Evolutionary conservation across 306 rosid genomes (phyloP), one percentile per base, ranked within the genome.

Genomic region (Citrullus mucosospermus): DNA sequence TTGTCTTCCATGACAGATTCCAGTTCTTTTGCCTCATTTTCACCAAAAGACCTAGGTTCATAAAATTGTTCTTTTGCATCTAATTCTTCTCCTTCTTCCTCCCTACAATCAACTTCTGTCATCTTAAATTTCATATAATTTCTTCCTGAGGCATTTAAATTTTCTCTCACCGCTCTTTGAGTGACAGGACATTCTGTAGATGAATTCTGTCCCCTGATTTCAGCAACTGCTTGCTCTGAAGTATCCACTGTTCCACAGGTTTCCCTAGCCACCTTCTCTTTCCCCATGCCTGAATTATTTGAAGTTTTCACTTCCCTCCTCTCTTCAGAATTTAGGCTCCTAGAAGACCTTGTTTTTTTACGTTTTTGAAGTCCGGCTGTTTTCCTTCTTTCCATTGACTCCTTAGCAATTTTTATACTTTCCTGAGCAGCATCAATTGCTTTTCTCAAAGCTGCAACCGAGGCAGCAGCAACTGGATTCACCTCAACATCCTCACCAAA

Each of bases 341-440:
- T 70, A 82, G 75, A 79, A 80, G 85, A 82, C 58, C 87, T 85
- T 66, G 30, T 28, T 75, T 88, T 92, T 78, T 79, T 82, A 51
- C 71, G 82, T 83, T 84, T 82, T 85, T 90, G 88, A 61, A 80
- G 80, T 53, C 96, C 85, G 63, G 76, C 86, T 68, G 78, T 88
- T 84, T 90, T 94, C 90, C 85, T 92, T 89, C 90, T 88, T 83
- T 87, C 90, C 95, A 87, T 89, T 2, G 82, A 83, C 77, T 89
- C 96, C 85, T 86, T 88, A 25, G 95, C 98, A 79, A 89, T 69
- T 79, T 84, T 86, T 51, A 92, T 84, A 72, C 87, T 92, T 80
- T 88, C 87, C 86, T 89, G 93, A 84, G 98, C 97, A 83, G 83
- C 98, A 87, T 92, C 96, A 81, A 92, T 90, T 78, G 98, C 98